Base-by-base conservation (phyloP, 2,329 filamentous ascomycete species). In the Colletotrichum cuscutae region DNA sequence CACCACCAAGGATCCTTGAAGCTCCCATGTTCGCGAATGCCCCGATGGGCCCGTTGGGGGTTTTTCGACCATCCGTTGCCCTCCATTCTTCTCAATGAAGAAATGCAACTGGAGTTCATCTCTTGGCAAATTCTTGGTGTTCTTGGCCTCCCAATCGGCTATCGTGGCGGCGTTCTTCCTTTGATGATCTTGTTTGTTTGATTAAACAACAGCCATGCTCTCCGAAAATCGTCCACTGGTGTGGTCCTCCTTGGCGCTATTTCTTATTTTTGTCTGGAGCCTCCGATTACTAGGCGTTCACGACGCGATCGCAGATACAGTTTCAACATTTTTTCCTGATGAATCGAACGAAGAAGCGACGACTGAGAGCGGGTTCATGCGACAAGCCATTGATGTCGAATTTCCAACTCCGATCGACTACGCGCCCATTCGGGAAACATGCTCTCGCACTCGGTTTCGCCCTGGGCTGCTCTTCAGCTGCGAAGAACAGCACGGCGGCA, bases 401-500 rank as follows among this genome's bases (percentile, higher is more conserved):
- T 84, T 81, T 22, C 80, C 79, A 0, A 58, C 77, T 0, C 78
- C 81, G 0, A 78, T 84, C 56, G 79, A 83, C 70, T 82, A 81
- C 46, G 65, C 72, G 30, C 80, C 82, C 0, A 79, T 84, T 11
- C 77, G 74, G 13, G 76, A 80, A 2, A 76, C 81, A 5, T 85
- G 82, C 64, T 75, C 76, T 1, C 76, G 77, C 15, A 77, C 74
- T n/a, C 56, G 75, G 1, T 84, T 83, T 72, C 80, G 81, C 15
- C 73, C 76, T 0, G 81, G 80, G 28, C 70, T 84, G 12, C 71
- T 84, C 2, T 84, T 84, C 65, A 83, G 77, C 35, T 84, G 83
- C 75, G 81, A 84, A 60, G 82, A 80, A 6, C 81, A 82, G 65
- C 79, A 80, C 37, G 83, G 82, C 46, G 82, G 82, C 30, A 78